Evolutionary conservation across 352 stramenopile genomes (phyloP).

Genomic region (Phytophthora fragariae): DNA sequence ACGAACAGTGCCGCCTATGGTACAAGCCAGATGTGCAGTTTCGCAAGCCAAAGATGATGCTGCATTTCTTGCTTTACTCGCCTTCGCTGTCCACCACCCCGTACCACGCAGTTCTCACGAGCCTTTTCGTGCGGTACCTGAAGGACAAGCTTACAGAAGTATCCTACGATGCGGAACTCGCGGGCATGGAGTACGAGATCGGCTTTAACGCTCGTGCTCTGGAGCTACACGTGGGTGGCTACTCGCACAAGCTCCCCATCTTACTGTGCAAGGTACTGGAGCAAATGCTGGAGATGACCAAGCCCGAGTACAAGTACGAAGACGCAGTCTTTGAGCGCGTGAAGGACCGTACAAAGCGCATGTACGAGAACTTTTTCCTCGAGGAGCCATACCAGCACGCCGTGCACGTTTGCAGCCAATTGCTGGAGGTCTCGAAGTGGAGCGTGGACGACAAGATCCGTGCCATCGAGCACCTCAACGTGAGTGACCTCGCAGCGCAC

Average conservation of each 20-base stretch:
- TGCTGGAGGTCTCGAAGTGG: conserved; percentile 83
- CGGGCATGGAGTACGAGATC: conserved; percentile 81
- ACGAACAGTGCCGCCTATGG: conserved; percentile 70
- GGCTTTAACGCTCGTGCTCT: conserved; percentile 71
- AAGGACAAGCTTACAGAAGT: conserved; percentile 90
- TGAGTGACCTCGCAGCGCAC: conserved; percentile 61
- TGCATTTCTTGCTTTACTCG: conserved; percentile 83
- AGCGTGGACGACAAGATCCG: conserved; percentile 88
- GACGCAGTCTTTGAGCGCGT: conserved; percentile 82
- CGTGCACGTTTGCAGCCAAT: conserved; percentile 75
- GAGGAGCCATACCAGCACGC: conserved; percentile 93
- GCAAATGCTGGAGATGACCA: conserved; percentile 57
- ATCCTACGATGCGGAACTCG: conserved; percentile 79
- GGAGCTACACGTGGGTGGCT: conserved; percentile 87
- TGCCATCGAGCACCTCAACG: conserved; percentile 65
- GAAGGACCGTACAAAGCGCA: conserved; percentile 83
- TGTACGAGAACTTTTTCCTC: conserved; percentile 91
- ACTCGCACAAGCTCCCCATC: conserved; percentile 90
- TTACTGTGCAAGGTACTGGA: conserved; percentile 81
- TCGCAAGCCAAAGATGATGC: conserved; percentile 91
- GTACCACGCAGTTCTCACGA: conserved; percentile 75
- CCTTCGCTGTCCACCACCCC: conserved; percentile 62
- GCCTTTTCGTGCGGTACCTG: conserved; percentile 76
- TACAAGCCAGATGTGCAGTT: conserved; percentile 92
- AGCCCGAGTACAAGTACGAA: conserved; percentile 59